phyloP scores from a whole-genome alignment of 305 asterid genomes.

The Fraxinus baroniana region DNA sequence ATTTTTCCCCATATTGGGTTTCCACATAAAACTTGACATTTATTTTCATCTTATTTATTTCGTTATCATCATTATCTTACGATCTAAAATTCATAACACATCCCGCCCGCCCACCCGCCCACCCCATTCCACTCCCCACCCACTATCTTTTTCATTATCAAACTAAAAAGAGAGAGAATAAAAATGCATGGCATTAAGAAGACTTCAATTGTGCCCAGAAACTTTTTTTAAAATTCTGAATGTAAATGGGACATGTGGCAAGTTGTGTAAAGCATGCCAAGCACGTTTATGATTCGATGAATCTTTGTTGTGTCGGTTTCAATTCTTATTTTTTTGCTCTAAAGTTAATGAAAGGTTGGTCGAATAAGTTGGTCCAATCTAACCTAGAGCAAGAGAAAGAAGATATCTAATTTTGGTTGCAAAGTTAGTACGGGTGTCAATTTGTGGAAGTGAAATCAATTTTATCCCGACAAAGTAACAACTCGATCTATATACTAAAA shows the following conservation, averaged over 20 bases:
- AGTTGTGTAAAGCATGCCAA: not conserved
- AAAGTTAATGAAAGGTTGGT: not conserved
- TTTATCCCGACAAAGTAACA: not conserved
- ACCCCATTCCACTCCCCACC: no score
- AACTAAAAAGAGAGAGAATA: no score
- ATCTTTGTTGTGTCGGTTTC: not conserved
- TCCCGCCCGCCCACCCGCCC: no score
- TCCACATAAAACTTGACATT: no score
- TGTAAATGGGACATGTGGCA: not conserved
- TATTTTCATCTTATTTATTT: no score
- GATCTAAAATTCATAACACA: no score
- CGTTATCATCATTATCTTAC: no score
- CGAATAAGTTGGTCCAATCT: not conserved
- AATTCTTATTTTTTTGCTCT: not conserved
- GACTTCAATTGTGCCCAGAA: not conserved
- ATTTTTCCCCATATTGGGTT: no score
- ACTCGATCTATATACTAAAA: not conserved
- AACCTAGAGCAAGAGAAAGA: not conserved
- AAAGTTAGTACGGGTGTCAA: not conserved
- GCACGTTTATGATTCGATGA: not conserved
- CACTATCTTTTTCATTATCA: not conserved
- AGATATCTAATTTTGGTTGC: not conserved
- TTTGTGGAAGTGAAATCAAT: not conserved
- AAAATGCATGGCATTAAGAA: not conserved
- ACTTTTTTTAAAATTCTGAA: not conserved